Evolutionary conservation across 2,329 filamentous ascomycete species (phyloP).

Genomic region (Clonostachys chloroleuca): DNA sequence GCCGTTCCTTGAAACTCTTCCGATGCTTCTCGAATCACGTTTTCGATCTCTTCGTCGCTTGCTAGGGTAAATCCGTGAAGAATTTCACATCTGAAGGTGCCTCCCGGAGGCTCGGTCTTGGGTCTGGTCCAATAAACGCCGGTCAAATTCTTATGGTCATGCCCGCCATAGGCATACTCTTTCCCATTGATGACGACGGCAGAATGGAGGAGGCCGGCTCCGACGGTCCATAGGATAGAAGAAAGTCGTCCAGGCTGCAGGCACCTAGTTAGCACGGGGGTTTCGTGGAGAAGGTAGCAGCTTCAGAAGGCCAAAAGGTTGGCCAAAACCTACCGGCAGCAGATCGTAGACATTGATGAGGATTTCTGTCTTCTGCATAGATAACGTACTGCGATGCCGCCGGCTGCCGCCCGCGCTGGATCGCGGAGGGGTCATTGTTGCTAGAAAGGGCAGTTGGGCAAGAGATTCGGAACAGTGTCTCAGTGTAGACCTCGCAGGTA

Average conservation of each 20-base stretch:
- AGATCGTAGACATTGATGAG: slow-evolving; percentile 76
- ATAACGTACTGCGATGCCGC: slow-evolving; percentile 61
- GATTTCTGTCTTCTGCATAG: slow-evolving; percentile 68
- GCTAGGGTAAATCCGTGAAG: slow-evolving; percentile 76
- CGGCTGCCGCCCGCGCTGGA: neutral
- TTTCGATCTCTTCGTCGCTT: slow-evolving; percentile 64
- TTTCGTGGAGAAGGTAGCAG: neutral
- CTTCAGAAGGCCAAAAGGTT: neutral
- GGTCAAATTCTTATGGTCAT: slow-evolving; percentile 64
- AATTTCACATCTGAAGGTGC: slow-evolving; percentile 70
- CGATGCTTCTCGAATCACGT: slow-evolving; percentile 63
- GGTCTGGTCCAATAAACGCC: slow-evolving; percentile 84
- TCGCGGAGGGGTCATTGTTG: slow-evolving; percentile 5
- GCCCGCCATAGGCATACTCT: slow-evolving; percentile 84
- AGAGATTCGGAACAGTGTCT: no score
- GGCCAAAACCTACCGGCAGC: slow-evolving; percentile 50
- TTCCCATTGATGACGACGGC: slow-evolving; percentile 75
- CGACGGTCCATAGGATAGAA: slow-evolving; percentile 73
- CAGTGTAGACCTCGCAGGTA: no score
- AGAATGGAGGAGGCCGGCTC: slow-evolving; percentile 74
- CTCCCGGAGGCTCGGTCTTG: slow-evolving; percentile 67
- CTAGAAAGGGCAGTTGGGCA: neutral
- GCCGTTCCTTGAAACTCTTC: slow-evolving; percentile 69
- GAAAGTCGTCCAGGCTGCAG: slow-evolving; percentile 66
- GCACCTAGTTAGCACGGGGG: neutral